Base-by-base conservation (phyloP, 1,284 basidiomycete species). In the Naganishia albida region DNA sequence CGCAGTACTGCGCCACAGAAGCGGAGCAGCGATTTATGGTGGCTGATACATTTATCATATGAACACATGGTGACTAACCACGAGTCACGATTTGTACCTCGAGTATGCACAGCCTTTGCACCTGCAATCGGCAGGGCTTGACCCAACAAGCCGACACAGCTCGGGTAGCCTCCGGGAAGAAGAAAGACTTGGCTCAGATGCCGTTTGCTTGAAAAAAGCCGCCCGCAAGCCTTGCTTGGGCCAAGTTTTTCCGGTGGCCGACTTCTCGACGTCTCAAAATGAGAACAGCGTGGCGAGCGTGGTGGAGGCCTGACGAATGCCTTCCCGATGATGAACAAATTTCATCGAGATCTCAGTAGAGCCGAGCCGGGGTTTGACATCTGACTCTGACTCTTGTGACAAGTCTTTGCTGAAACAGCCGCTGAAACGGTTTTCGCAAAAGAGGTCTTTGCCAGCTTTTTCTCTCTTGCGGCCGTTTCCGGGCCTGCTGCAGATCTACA, bases 91-190 rank as follows among this genome's bases (percentile, higher is more conserved):
- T 12, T 20, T 48, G 46, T 48, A 48, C 46, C 20, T 23, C 46
- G n/a, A 15, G n/a, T 20, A 48, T 12, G n/a, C 20, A 23, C 18
- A 48, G 46, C 46, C 18, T 23, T 15, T 43, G 13, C 42, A 23
- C 16, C 42, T 43, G 13, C 42, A 23, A 48, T 18, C 18, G n/a
- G n/a, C 20, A n/a, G 8, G 46, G 46, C 46, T 48, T 48, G 46
- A 20, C 10, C 43, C 20, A 20, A 48, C 46, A 20, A n/a, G 46
- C 46, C 46, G 46, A 48, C 46, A 48, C 46, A 48, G 46, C 46
- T 25, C 42, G 42, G 42, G 15, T 43, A 20, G 3, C 16, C 13
- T 15, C 16, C 15, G n/a, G 15, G n/a, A 20, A 43, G n/a, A 20
- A 18, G n/a, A 18, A 43, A 7, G 42, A 20, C 42, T 43, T 43